Conservation (phyloP, 2,329 filamentous ascomycete species). For the Colletotrichum neosansevieriae region DNA sequence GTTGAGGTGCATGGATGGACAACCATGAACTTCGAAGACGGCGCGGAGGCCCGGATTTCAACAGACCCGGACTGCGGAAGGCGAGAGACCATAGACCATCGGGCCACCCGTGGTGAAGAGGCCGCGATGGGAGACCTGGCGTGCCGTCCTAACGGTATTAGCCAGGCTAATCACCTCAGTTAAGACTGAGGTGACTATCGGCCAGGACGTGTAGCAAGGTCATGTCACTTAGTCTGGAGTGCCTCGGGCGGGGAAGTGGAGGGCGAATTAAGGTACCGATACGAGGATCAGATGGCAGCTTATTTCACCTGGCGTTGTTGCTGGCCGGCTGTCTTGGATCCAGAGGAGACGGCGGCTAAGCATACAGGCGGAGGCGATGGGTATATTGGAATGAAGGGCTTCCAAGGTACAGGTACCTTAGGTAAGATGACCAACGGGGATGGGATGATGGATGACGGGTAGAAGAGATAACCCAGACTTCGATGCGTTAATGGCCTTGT, state of each 20-base stretch:
- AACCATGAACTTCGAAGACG: not conserved
- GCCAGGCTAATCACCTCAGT: not conserved
- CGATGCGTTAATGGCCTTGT: too few relatives aligned
- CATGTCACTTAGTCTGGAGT: slow-evolving; percentile 5
- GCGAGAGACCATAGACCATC: slow-evolving; percentile 9
- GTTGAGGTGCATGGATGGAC: slow-evolving; percentile 11
- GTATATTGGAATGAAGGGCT: slow-evolving; percentile 19
- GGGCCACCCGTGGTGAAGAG: slow-evolving; percentile 27
- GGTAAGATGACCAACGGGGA: too few relatives aligned
- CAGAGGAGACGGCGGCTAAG: slow-evolving; percentile 28
- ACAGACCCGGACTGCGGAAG: slow-evolving; percentile 17
- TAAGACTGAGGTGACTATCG: not conserved
- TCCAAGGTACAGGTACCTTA: not conserved
- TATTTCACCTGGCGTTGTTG: slow-evolving; percentile 16
- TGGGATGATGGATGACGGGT: not conserved
- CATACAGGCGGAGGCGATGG: slow-evolving; percentile 4
- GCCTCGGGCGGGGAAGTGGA: slow-evolving; percentile 1
- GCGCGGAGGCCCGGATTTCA: slow-evolving; percentile 29
- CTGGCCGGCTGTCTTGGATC: slow-evolving; percentile 16
- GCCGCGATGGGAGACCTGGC: slow-evolving; percentile 26
- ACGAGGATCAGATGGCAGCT: slow-evolving; percentile 18
- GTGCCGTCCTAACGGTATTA: slow-evolving; percentile 26
- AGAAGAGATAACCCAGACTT: too few relatives aligned
- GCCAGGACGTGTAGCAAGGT: not conserved
- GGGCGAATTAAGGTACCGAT: slow-evolving; percentile 15